Evolutionary conservation across 164 flowering plant genomes (phyloP), one percentile per base, ranked within the genome.

Genomic region (Kalanchoe fedtschenkoi): DNA sequence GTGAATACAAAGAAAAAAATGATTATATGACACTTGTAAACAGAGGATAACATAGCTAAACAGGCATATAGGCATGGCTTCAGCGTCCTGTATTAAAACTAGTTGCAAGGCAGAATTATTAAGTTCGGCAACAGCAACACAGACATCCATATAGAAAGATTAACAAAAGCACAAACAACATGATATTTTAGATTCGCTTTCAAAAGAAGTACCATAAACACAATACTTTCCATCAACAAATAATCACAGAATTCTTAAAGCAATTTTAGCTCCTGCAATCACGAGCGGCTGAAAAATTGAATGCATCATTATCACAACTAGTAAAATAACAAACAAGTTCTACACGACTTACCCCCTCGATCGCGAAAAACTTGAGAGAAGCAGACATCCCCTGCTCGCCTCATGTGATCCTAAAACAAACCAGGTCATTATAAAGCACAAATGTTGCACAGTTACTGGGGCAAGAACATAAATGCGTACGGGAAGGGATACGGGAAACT

Each of bases 301-400:
- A n/a, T 19, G 0, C 7, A 30, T 7, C 26, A 17, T 34, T 58
- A 8, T 19, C n/a, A 1, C 37, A 6, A 17, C 16, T 32, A 17
- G 16, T 11, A 58, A 58, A 58, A n/a, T 16, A 28, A 42, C 17
- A 42, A 19, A n/a, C 22, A 6, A 21, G 24, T 33, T 58, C 22
- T 21, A 34, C 3, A 15, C 21, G 11, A 62, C 76, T 63, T 66
- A 85, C 87, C 83, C 62, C 73, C 78, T 42, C 88, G 81, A 59
- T 81, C 88, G 42, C 78, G 83, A 66, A 71, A 85, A 5, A 85
- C 88, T 71, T 85, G 78, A 64, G 91, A 77, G 62, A 86, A 83
- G 44, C 82, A 76, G 51, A 86, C 88, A 73, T 83, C 91, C 43
- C 91, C 91, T 63, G 88, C 91, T 63, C 70, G 69, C 37, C 88